Base-by-base conservation (phyloP, 139 green algal species). In the Ettlia oleoabundans region DNA sequence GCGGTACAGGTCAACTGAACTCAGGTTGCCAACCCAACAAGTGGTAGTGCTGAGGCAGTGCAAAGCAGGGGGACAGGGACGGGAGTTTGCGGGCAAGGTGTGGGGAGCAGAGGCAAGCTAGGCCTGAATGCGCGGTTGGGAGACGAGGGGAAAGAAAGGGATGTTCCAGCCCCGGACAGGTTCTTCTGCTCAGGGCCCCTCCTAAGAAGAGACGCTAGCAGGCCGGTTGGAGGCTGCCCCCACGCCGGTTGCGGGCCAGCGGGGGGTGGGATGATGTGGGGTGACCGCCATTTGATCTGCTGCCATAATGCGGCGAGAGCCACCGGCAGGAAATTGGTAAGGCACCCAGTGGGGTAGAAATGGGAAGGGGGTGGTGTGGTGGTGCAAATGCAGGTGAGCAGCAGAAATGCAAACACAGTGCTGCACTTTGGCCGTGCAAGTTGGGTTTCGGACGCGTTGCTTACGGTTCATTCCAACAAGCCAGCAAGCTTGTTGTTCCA, bases 301-400 rank as follows among this genome's bases (percentile, higher is more conserved):
- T 89, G 88, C 86, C 90, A 93, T 81, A 72, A 35, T 30, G 33
- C 72, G 43, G 35, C 32, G n/a, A n/a, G 62, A 40, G 77, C 77
- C 76, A 52, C 73, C 35, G 88, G 86, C 90, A 90, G 86, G 89
- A 93, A 93, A 93, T 93, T 93, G 90, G 90, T 93, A 93, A 93
- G 88, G 89, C 89, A 90, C 85, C 90, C 89, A 15, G 32, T 7
- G 6, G 47, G n/a, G n/a, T 32, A n/a, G 24, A 22, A 18, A 41
- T 38, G 69, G 26, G 42, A 10, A 62, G 37, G 40, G 35, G 41
- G 15, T 32, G 21, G 28, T 47, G 7, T 40, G 15, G 43, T 21
- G 21, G 42, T 78, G 47, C 42, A 51, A 5, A 33, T 35, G 30
- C 38, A 8, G 15, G 7, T 32, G 33, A 66, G 26, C 38, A 43